Base-by-base conservation (phyloP, 2,329 filamentous ascomycete genomes). In the Aureobasidium musti region DNA sequence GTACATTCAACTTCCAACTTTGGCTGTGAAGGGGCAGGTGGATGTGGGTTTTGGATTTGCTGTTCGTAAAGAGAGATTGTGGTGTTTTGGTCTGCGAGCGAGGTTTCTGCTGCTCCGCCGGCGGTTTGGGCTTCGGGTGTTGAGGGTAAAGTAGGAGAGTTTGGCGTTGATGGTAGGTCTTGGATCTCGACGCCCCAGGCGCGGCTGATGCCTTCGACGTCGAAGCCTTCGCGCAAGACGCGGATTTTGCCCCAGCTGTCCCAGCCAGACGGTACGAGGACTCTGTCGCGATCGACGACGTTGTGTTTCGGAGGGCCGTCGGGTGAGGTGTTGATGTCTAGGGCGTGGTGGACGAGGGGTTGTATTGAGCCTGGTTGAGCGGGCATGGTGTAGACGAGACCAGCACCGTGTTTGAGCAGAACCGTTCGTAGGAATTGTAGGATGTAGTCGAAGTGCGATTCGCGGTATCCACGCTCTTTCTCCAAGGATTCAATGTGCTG, bases 191-290 rank as follows among this genome's bases (percentile, higher is more conserved):
- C 67, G 23, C 59, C 54, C 95, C 95, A 99, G 59, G 89, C 91
- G 67, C 88, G 85, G 72, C 91, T 95, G 50, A 96, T 84, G 17
- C 86, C 85, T 80, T 99, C 95, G 26, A 96, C 91, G 71, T 98
- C 92, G 73, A 98, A 98, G 0, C 89, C 91, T 74, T 97, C 95
- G 64, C 92, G 87, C 33, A 98, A 82, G 52, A 98, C 92, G 49
- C 94, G 86, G 68, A 99, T 97, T 79, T 98, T 99, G 68, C 92
- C 93, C 91, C 92, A 97, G 0, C 93, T 97, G 78, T 99, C 95
- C 95, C 95, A 99, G 77, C 97, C 97, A 19, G 93, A 90, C 1
- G 94, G 94, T 0, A 99, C 91, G 5, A 97, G 84, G 65, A 99
- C 93, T 82, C 96, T 96, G 77, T 97, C 93, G 95, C 95, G 72